Conservation (phyloP, 2,329 filamentous ascomycete species). For the Exserohilum turcica region DNA sequence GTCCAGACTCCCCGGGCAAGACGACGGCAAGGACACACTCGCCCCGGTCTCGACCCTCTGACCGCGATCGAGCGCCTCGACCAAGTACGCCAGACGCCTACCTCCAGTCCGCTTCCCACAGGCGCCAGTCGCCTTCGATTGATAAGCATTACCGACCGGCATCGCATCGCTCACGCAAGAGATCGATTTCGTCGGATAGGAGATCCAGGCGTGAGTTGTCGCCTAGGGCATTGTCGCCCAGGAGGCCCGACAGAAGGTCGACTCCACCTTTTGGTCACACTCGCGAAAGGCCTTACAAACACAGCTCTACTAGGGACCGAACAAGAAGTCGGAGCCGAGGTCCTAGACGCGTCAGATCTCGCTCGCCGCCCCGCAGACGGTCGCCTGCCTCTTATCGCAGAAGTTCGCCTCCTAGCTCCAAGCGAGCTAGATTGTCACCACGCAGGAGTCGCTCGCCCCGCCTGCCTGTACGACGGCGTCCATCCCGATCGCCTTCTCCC, state of each 20-base stretch:
- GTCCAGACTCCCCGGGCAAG: slow-evolving; percentile 37
- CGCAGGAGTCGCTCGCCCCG: slow-evolving; percentile 35
- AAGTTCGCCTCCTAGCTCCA: slow-evolving; percentile 29
- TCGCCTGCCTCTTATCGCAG: slow-evolving; percentile 35
- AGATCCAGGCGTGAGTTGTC: slow-evolving; percentile 38
- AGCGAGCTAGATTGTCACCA: slow-evolving; percentile 24
- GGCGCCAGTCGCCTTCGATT: slow-evolving; percentile 50
- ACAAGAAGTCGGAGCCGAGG: slow-evolving; percentile 36
- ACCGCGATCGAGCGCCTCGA: slow-evolving; percentile 40
- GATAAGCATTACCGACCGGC: slow-evolving; percentile 47
- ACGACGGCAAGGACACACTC: slow-evolving; percentile 39
- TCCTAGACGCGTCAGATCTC: slow-evolving; percentile 37
- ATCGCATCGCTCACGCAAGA: slow-evolving; percentile 37
- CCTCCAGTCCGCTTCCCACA: slow-evolving; percentile 36
- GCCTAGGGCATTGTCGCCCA: slow-evolving; percentile 37
- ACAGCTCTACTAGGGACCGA: slow-evolving; percentile 22
- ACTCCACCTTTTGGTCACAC: slow-evolving; percentile 30
- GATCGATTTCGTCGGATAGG: slow-evolving; percentile 40
- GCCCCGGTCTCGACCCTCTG: slow-evolving; percentile 36
- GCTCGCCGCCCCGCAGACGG: slow-evolving; percentile 37
- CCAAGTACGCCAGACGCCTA: slow-evolving; percentile 47
- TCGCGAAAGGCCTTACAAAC: slow-evolving; percentile 28
- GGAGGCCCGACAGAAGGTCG: slow-evolving; percentile 32
- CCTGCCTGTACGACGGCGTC: slow-evolving; percentile 29
- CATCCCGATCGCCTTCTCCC: slow-evolving; percentile 38